Evolutionary conservation across 805 yeast species (phyloP).

Genomic region (Candida dendrica): DNA sequence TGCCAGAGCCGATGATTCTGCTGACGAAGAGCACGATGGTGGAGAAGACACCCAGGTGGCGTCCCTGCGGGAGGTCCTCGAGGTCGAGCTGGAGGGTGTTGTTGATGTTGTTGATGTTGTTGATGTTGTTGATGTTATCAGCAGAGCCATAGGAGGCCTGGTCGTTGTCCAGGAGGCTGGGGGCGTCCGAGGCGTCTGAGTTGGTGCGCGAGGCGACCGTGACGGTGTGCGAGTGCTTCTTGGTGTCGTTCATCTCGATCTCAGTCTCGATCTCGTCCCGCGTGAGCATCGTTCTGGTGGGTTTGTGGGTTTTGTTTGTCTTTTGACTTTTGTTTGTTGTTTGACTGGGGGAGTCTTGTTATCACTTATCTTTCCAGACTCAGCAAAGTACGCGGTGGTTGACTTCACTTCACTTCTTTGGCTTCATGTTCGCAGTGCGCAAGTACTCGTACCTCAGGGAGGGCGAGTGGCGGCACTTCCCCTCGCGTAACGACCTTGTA

Average conservation of each 20-base stretch:
- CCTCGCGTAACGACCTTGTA: slow-evolving; percentile 14
- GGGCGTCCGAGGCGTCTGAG: neutral
- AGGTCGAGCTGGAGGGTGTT: neutral
- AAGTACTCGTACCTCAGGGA: slow-evolving; percentile 15
- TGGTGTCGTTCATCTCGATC: neutral
- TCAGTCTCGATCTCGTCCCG: neutral
- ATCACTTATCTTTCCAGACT: too few species aligned
- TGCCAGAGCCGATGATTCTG: slow-evolving; percentile 52
- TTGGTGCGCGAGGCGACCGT: neutral
- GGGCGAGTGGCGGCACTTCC: slow-evolving; percentile 18
- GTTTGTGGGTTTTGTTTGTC: neutral
- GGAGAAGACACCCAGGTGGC: slow-evolving; percentile 2
- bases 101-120: neutral
- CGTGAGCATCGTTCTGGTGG: neutral
- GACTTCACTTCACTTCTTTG: too few species aligned
- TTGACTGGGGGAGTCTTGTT: too few species aligned
- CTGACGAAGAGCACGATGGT: slow-evolving; percentile 3
- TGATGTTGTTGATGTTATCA: neutral
- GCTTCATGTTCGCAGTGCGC: slow-evolving; percentile 3
- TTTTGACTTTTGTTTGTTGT: neutral
- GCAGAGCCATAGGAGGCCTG: neutral
- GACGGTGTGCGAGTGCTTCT: neutral
- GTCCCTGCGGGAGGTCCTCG: slow-evolving; percentile 5
- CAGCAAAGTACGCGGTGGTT: too few species aligned
- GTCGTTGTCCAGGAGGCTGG: neutral